These are phyloP conservation scores for Fraxinus nigra DNA, from an alignment of 305 asterid species.

Conservation along the genomic window DNA sequence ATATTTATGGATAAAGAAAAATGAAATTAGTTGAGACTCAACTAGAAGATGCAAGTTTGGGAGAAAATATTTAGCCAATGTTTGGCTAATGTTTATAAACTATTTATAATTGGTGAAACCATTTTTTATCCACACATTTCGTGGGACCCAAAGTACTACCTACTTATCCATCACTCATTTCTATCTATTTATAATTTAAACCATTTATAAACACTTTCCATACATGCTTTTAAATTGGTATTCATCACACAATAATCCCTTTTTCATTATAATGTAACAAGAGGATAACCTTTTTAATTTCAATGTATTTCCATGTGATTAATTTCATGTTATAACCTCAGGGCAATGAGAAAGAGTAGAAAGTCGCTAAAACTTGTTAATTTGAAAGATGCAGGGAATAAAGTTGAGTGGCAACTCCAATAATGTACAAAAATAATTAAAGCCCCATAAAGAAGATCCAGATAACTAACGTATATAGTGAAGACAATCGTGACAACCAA, in stretches of 20 bases:
- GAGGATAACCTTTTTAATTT: not conserved
- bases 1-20: not conserved
- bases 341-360: not conserved
- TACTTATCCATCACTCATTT: not conserved
- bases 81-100: not conserved
- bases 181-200: no score
- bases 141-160: not conserved
- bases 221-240: not conserved
- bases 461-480: slow-evolving; percentile 69
- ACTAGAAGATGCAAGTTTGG: not conserved
- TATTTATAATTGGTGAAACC: not conserved
- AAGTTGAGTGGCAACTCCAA: not conserved
- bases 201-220: not conserved
- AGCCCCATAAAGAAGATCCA: slow-evolving; percentile 11
- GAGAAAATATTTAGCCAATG: not conserved
- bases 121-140: no score
- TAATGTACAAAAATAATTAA: not conserved
- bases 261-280: not conserved
- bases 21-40: not conserved
- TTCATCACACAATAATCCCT: not conserved
- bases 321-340: not conserved
- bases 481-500: slow-evolving; percentile 60
- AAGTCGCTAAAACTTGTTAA: not conserved
- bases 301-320: not conserved
- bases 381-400: not conserved